These are phyloP conservation scores for Floccularia luteovirens DNA, from an alignment of 768 basidiomycete species.

Conservation along the genomic window DNA sequence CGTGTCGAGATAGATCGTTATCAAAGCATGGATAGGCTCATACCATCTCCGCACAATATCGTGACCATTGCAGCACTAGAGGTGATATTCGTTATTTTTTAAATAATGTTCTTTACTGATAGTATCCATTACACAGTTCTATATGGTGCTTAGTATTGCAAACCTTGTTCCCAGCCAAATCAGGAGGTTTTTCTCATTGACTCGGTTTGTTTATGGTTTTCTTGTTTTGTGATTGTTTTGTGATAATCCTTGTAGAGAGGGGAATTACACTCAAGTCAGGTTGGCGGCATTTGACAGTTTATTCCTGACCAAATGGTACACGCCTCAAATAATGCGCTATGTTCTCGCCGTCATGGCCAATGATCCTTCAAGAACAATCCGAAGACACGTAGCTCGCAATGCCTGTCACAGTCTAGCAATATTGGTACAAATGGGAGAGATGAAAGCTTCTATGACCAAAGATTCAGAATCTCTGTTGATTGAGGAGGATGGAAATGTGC, in stretches of 20 bases:
- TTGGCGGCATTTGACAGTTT: conserved; percentile 92
- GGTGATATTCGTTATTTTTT: conserved; percentile 36
- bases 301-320: conserved; percentile 84
- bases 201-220: conserved; percentile 56
- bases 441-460: conserved; percentile 68
- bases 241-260: conserved; percentile 52
- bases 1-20: conserved; percentile 83
- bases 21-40: conserved; percentile 90
- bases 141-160: conserved; percentile 69
- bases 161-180: conserved; percentile 74
- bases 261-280: conserved; percentile 88
- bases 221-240: not conserved
- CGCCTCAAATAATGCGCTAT: conserved; percentile 79
- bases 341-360: conserved; percentile 79
- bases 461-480: conserved; percentile 75
- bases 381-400: conserved; percentile 81
- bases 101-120: not conserved
- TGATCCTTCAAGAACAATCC: conserved; percentile 77
- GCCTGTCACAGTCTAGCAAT: conserved; percentile 85
- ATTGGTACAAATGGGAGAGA: conserved; percentile 84
- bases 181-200: conserved; percentile 78
- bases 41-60: conserved; percentile 91
- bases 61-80: conserved; percentile 89
- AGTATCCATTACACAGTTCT: conserved; percentile 44
- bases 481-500: conserved; percentile 76